Conservation (phyloP, 805 yeast genomes). For the Ogataea pignaliae region DNA sequence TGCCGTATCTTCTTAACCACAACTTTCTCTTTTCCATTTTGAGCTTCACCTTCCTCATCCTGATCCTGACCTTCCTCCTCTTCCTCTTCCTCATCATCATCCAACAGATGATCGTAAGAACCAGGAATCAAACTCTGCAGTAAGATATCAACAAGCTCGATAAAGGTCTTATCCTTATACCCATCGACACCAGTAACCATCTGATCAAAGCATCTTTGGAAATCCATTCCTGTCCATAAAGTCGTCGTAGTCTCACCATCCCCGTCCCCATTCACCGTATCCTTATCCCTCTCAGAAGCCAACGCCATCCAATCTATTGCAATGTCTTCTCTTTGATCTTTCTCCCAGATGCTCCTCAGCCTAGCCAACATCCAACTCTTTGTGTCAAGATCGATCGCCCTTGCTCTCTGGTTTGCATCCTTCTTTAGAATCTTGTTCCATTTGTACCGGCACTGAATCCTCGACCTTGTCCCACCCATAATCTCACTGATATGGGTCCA, state of each 20-base stretch:
- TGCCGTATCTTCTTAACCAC: too few relatives aligned
- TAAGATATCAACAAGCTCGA: conserved; percentile 27
- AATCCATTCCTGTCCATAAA: conserved; percentile 57
- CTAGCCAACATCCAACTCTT: conserved; percentile 46
- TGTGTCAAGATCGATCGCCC: conserved; percentile 42
- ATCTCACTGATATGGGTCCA: conserved; percentile 90
- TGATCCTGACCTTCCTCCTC: background rate
- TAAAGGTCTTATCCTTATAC: conserved; percentile 34
- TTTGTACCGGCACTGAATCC: conserved; percentile 93
- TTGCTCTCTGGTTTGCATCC: conserved; percentile 43
- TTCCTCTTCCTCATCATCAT: background rate
- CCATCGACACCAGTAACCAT: conserved; percentile 51
- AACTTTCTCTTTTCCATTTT: background rate
- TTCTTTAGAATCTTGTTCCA: conserved; percentile 80
- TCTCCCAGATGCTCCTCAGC: conserved; percentile 39
- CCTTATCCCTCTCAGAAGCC: conserved; percentile 35
- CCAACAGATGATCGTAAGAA: conserved; percentile 1
- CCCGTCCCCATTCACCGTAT: background rate
- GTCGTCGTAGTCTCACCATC: conserved; percentile 2
- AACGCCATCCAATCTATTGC: conserved; percentile 51
- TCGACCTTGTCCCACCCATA: conserved; percentile 83
- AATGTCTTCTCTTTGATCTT: conserved; percentile 32
- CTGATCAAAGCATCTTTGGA: conserved; percentile 56
- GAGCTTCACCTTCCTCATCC: background rate
- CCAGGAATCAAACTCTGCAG: conserved; percentile 9